Base-by-base conservation (phyloP, 2,329 filamentous ascomycete species). In the Parafenestella ontariensis region DNA sequence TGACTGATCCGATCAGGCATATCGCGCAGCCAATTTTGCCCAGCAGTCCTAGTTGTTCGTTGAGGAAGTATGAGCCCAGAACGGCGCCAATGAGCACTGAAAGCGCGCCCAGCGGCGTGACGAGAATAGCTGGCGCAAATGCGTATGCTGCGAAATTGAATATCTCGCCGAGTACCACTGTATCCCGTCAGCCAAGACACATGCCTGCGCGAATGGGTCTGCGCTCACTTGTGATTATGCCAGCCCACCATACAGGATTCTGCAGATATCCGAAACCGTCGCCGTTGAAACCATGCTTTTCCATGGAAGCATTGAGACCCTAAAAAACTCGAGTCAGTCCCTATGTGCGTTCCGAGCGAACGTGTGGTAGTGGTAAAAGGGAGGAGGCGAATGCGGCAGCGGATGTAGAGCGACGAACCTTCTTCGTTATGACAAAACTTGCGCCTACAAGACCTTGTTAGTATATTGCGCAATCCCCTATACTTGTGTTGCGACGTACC, bases 351-450 rank as follows among this genome's bases (percentile, higher is more conserved):
- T 21, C 13, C 43, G 45, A 39, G 45, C 23, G n/a, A 2, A 37
- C 17, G 33, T 40, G 17, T 36, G 3, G 37, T 17, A 26, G 41
- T 33, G 45, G 39, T 34, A 18, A 24, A 21, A 46, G 28, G 17
- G 37, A 39, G 48, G 34, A 37, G 13, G 43, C n/a, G 17, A 42
- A 48, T 17, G 44, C 39, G 51, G 33, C 46, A 33, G 41, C 34
- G 4, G 15, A 8, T n/a, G 31, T 5, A 15, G 13, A 34, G 51
- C 29, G 23, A 55, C 46, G 76, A 80, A 95, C 91, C 85, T 97
- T 98, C 81, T 99, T 99, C 43, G 96, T 99, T 71, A 99, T 97
- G 66, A 99, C 94, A 77, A 99, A 99, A 84, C 93, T 96, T 46
- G 91, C 92, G 72, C 92, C 92, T 95, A 67, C 5, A 34, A 9